Percentiles rank a stretch among this genome's conserved stretches.
Conservation (phyloP, 2,329 filamentous ascomycete species). For the Alternaria atra region DNA sequence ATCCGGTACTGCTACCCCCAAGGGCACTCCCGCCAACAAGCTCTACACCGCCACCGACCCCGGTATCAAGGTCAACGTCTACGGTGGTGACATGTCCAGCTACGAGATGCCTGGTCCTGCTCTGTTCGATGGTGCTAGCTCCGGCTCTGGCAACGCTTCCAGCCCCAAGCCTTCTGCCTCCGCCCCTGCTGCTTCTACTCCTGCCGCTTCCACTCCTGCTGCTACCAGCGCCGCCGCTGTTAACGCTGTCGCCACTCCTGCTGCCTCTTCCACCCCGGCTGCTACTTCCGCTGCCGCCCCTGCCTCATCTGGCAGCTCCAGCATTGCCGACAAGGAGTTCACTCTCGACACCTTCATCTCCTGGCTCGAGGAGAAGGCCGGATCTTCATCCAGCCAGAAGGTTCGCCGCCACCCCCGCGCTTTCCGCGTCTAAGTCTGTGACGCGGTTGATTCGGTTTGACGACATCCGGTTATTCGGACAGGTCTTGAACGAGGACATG, state of each 20-base stretch:
- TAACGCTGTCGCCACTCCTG: slow-evolving; percentile 14
- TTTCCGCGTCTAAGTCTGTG: slow-evolving; percentile 23
- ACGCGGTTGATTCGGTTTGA: not conserved
- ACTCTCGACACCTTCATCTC: slow-evolving; percentile 35
- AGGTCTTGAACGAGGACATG: not conserved
- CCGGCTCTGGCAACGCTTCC: slow-evolving; percentile 15
- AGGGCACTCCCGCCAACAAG: slow-evolving; percentile 59
- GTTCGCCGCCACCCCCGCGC: slow-evolving; percentile 30
- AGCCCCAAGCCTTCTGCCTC: slow-evolving; percentile 18
- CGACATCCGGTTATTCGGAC: not conserved
- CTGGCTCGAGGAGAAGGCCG: slow-evolving; percentile 34
- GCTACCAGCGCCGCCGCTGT: slow-evolving; percentile 19
- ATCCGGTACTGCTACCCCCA: slow-evolving; percentile 56
- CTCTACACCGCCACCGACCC: slow-evolving; percentile 67
- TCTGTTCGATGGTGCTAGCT: slow-evolving; percentile 38
- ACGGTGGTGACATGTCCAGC: slow-evolving; percentile 51
- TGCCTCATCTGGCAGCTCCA: slow-evolving; percentile 4
- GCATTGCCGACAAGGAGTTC: slow-evolving; percentile 22
- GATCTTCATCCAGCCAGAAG: slow-evolving; percentile 21
- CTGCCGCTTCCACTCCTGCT: not conserved
- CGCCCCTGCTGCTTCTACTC: slow-evolving; percentile 8
- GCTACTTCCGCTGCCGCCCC: slow-evolving; percentile 4
- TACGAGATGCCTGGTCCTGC: slow-evolving; percentile 65
- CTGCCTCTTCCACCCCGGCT: slow-evolving; percentile 16
- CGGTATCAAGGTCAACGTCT: slow-evolving; percentile 69